phyloP scores from a whole-genome alignment of 1,284 basidiomycete genomes.

The Cryptococcus sp. region DNA sequence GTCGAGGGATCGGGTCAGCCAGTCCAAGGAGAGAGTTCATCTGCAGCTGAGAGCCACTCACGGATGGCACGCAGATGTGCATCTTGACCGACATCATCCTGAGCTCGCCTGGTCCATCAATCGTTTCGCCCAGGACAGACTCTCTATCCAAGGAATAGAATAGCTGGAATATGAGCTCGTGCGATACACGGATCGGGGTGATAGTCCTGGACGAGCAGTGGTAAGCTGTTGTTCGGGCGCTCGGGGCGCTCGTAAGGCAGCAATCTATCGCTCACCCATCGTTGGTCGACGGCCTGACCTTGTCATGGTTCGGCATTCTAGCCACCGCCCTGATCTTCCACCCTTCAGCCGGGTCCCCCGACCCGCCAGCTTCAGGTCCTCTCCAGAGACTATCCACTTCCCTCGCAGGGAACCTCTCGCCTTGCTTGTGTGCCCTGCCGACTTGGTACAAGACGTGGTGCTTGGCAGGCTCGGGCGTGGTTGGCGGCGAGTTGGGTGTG shows the following conservation, averaged over 20 bases:
- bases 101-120: slow-evolving; percentile 42
- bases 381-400: slow-evolving; percentile 38
- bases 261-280: slow-evolving; percentile 45
- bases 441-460: slow-evolving; percentile 41
- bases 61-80: slow-evolving; percentile 39
- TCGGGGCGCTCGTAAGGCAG: no score
- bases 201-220: slow-evolving; percentile 29
- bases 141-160: slow-evolving; percentile 45
- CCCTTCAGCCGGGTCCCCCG: slow-evolving; percentile 13
- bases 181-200: slow-evolving; percentile 45
- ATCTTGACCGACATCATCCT: slow-evolving; percentile 41
- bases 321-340: slow-evolving; percentile 38
- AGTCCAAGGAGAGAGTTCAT: background rate
- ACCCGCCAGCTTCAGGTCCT: slow-evolving; percentile 31
- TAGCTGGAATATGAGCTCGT: slow-evolving; percentile 43
- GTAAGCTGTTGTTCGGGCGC: no score
- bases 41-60: slow-evolving; percentile 16
- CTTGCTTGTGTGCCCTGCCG: slow-evolving; percentile 30
- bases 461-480: slow-evolving; percentile 29
- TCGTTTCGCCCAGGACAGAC: slow-evolving; percentile 21
- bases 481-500: slow-evolving; percentile 36
- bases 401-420: slow-evolving; percentile 29
- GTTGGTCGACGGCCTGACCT: slow-evolving; percentile 44
- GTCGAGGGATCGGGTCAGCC: no score
- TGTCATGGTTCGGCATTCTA: slow-evolving; percentile 46